phyloP scores from a whole-genome alignment of 208 protist genomes.

The Dictyostelium gargantuum region DNA sequence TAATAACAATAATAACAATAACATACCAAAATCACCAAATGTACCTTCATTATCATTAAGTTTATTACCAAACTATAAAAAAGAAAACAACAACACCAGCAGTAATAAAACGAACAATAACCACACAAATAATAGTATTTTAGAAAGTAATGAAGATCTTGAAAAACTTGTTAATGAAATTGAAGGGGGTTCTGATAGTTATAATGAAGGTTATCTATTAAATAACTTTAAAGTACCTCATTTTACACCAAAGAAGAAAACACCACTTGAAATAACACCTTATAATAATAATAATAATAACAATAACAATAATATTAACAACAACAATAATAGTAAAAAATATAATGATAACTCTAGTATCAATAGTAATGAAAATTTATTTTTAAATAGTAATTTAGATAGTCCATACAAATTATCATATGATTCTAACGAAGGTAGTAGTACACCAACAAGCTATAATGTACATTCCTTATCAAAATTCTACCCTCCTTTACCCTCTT shows the following conservation, averaged over 20 bases:
- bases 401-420: constrained; percentile 46
- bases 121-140: too few relatives aligned
- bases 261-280: not conserved
- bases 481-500: constrained; percentile 55
- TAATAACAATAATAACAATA: not conserved
- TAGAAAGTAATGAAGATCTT: too few relatives aligned
- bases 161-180: too few relatives aligned
- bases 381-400: constrained; percentile 17
- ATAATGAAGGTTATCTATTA: not conserved
- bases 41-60: not conserved
- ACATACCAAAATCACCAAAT: not conserved
- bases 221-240: not conserved
- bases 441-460: not conserved
- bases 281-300: not conserved
- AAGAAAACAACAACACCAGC: not conserved
- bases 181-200: not conserved
- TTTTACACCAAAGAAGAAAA: constrained; percentile 6
- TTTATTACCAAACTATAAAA: not conserved
- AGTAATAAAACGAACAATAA: too few relatives aligned
- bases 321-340: not conserved
- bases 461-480: constrained; percentile 24
- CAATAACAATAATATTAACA: not conserved
- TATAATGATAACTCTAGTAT: not conserved
- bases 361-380: constrained; percentile 10
- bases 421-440: not conserved